Evolutionary conservation across 768 basidiomycete genomes (phyloP), one percentile per base, ranked within the genome.

Genomic region (Artomyces pyxidatus): DNA sequence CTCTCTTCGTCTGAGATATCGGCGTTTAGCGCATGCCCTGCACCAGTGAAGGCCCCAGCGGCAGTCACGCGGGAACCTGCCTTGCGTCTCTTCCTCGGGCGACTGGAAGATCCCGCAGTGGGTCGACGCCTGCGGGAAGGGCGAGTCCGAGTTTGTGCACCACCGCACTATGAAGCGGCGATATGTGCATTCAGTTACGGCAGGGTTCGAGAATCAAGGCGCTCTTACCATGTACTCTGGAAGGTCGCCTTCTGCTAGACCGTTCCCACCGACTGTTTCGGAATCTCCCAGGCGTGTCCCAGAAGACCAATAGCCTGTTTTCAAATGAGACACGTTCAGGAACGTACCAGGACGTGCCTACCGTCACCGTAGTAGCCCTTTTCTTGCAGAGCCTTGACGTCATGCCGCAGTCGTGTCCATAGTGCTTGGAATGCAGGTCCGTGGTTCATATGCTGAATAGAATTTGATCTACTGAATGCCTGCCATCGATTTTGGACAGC

Each of bases 311-410:
- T 82, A 87, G 8, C 88, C 87, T 90, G 53, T 29, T 39, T 32
- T 32, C 22, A 26, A 43, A 6, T 51, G 43, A 47, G 42, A 25
- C n/a, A 11, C 11, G n/a, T 6, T 21, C 23, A 47, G 29, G 12
- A 39, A 10, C 3, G 22, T 28, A 41, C 17, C 35, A 30, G 27
- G 32, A 4, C 35, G 27, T 10, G 44, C 61, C 30, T 51, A 84
- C 88, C 89, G 62, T 92, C 89, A 1, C 89, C 89, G 45, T 83
- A 89, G 60, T 92, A 91, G 23, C 84, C 88, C 63, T 71, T 77
- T 44, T 68, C 68, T 60, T 89, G 88, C n/a, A 91, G 70, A 22
- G 72, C 72, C 27, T 77, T 69, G 4, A 90, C 84, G 60, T 91
- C 85, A 25, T 64, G 65, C 25, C 75, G 68, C 14, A 92, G 74